Percentiles rank a stretch among this genome's conserved stretches.
phyloP scores from a whole-genome alignment of 495 filamentous ascomycete species.

The Cercophora newfieldiana region DNA sequence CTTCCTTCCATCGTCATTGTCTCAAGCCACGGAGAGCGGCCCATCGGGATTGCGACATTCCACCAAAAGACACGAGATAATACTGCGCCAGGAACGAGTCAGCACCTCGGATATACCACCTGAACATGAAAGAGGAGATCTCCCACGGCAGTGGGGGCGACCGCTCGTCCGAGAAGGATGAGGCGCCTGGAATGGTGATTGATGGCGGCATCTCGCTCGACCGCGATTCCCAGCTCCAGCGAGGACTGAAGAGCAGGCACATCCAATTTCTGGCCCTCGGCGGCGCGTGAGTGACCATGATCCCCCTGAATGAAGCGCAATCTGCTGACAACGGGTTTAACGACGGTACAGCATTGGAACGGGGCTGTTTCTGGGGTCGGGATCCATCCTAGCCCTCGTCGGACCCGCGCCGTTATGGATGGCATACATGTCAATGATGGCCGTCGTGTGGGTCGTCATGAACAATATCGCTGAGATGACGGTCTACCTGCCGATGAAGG shows the following conservation, averaged over 20 bases:
- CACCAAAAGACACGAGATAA: too few species aligned
- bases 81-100: neutral
- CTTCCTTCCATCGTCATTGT: neutral
- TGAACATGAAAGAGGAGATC: neutral
- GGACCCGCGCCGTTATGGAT: constrained; percentile 54
- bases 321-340: neutral
- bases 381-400: constrained; percentile 46
- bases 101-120: neutral
- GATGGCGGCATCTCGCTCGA: constrained; percentile 31
- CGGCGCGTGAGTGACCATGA: constrained; percentile 43
- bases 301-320: neutral
- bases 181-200: constrained; percentile 10
- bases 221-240: constrained; percentile 43
- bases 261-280: constrained; percentile 74
- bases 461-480: constrained; percentile 51
- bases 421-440: constrained; percentile 52
- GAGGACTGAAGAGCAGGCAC: constrained; percentile 66
- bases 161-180: constrained; percentile 17
- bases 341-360: constrained; percentile 59
- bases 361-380: constrained; percentile 56
- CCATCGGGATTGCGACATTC: neutral
- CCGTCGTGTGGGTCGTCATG: constrained; percentile 48
- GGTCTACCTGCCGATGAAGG: constrained; percentile 64
- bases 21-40: neutral
- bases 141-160: neutral